Evolutionary conservation across 2,329 filamentous ascomycete species (phyloP).

Genomic region (Microdochium trichocladiopsis): DNA sequence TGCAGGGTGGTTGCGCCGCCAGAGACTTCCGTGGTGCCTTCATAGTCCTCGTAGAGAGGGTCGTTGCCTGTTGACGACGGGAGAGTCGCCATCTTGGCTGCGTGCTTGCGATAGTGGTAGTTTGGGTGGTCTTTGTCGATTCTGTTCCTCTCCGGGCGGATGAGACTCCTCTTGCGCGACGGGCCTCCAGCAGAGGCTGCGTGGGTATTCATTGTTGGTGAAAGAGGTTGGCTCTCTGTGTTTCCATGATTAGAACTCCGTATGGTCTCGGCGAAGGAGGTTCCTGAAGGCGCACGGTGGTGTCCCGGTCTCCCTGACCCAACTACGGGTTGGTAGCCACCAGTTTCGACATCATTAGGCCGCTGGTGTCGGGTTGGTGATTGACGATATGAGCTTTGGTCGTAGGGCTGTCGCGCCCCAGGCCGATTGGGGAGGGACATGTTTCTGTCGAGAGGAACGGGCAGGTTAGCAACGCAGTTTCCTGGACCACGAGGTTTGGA

Average conservation of each 20-base stretch:
- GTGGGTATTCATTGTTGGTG: constrained; percentile 32
- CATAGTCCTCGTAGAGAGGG: constrained; percentile 73
- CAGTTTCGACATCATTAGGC: constrained; percentile 65
- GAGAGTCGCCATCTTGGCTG: constrained; percentile 82
- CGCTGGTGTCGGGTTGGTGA: constrained; percentile 59
- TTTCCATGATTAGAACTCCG: constrained; percentile 41
- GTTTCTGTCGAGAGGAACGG: constrained; percentile 22
- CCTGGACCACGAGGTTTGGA: background rate
- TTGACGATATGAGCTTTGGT: constrained; percentile 59
- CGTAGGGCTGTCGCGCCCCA: constrained; percentile 52
- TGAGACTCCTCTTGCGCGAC: constrained; percentile 76
- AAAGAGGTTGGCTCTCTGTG: constrained; percentile 49
- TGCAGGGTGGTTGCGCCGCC: constrained; percentile 35
- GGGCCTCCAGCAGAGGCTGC: constrained; percentile 19
- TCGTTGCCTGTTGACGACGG: constrained; percentile 93
- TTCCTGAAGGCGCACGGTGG: constrained; percentile 49
- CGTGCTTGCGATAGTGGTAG: constrained; percentile 93
- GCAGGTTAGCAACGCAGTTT: background rate
- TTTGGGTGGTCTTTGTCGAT: constrained; percentile 86
- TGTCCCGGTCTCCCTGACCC: constrained; percentile 32
- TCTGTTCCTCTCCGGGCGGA: constrained; percentile 80
- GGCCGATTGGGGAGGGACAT: constrained; percentile 62
- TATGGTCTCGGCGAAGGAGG: constrained; percentile 53
- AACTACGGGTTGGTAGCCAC: constrained; percentile 37
- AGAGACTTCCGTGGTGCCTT: constrained; percentile 53